phyloP scores from a whole-genome alignment of 2,329 filamentous ascomycete genomes.

The Aspergillus sp. region DNA sequence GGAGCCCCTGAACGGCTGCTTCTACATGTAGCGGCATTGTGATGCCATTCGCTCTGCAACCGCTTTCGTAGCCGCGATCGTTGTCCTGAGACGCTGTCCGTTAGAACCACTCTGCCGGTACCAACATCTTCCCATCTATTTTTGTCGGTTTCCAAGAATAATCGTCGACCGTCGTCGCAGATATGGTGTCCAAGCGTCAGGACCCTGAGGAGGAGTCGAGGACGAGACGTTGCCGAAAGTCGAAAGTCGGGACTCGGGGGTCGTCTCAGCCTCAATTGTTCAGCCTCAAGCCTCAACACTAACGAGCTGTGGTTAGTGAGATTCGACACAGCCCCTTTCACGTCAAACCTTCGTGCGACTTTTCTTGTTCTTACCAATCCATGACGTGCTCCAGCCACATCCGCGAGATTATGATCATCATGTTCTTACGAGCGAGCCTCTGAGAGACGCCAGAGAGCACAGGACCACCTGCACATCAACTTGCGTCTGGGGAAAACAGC shows the following conservation, averaged over 20 bases:
- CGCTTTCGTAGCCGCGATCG: constrained; percentile 15
- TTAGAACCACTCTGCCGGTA: constrained; percentile 22
- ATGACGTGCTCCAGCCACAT: constrained; percentile 6
- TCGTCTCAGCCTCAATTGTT: constrained; percentile 21
- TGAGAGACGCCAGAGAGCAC: neutral
- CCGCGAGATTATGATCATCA: neutral
- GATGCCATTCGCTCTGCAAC: constrained; percentile 20
- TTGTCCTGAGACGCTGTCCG: constrained; percentile 19
- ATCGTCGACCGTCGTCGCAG: neutral
- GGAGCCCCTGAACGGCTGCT: neutral
- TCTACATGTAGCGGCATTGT: neutral
- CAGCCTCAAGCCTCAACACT: constrained; percentile 22
- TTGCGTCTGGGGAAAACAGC: neutral
- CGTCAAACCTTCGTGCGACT: neutral
- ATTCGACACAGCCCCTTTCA: constrained; percentile 1
- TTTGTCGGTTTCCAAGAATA: constrained; percentile 23
- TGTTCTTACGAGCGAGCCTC: constrained; percentile 3
- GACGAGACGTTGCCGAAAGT: neutral
- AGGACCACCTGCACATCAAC: constrained; percentile 1
- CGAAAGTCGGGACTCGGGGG: neutral
- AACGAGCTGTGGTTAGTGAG: constrained; percentile 7
- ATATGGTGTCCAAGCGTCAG: neutral
- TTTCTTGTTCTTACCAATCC: neutral
- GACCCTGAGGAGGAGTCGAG: neutral
- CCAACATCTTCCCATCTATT: constrained; percentile 19